Base-by-base conservation (phyloP, 768 basidiomycete genomes). In the Solioccasus polychromus region DNA sequence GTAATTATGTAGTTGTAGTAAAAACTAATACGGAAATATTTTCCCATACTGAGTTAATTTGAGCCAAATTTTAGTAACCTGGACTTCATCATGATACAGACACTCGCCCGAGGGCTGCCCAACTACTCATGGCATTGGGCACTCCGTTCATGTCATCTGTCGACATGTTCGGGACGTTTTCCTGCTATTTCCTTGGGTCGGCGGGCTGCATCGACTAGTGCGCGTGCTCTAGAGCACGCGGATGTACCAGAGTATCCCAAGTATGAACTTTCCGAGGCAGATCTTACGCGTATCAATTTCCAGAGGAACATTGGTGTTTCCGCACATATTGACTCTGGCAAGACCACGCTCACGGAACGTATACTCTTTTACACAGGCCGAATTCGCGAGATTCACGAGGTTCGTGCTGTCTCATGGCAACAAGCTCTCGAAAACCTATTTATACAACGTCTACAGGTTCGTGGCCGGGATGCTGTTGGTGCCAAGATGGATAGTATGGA, bases 401-500 rank as follows among this genome's bases (percentile, higher is more conserved):
- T 92, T 57, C 53, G 83, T 68, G 35, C 49, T 45, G 35, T 26
- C 31, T 37, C 30, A 22, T 29, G 2, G 15, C 12, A 35, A 15
- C 10, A 22, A n/a, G 19, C 14, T 10, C 8, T 35, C n/a, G 8
- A 23, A 6, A 20, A 4, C 31, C 34, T 31, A 3, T 34, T 40
- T 14, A 48, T 19, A 35, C 35, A 7, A 14, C 14, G 9, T 15
- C 14, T 31, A 11, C 57, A 91, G 88, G 91, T 95, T 50, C 78
- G 96, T 49, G 96, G 96, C 35, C 79, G 88, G 43, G 96, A 99
- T 66, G 83, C 85, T 23, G 93, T 98, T 17, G 96, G 96, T 42
- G 96, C 96, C 8, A 99, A 99, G 74, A 99, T 99, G 96, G 96
- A 99, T 68, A 91, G 87, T 56, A 99, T 99, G 96, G 96, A 99